Evolutionary conservation across 164 flowering plant species (phyloP), one percentile per base, ranked within the genome.

Genomic region (Sextonia rubra): DNA sequence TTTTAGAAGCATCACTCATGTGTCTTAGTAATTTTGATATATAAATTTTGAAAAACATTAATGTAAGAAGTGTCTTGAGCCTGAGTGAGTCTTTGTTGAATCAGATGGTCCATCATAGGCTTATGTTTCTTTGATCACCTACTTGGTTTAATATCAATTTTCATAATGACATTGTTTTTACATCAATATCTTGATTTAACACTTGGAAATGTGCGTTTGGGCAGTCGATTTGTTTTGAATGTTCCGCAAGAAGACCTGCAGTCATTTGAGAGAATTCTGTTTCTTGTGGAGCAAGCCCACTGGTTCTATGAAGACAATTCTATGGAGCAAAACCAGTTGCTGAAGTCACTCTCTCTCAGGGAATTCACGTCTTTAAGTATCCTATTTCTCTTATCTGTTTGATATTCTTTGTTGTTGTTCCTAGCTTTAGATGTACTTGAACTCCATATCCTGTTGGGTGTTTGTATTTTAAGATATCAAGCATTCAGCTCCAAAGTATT

Each of bases 251-350:
- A 96, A 83, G 99, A 93, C 72, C 91, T 86, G 44, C 89, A 92
- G 69, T 90, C 98, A 65, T 96, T 96, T 85, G 98, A 96, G 87
- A 86, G 98, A 82, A 89, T 93, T 69, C 78, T 93, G 27, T 96
- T 96, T 85, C 94, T 93, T n/a, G 92, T 93, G 77, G 99, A 93
- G 83, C 90, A 89, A 83, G 98, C 99, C 12, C 95, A 96, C 82
- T 96, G 99, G 99, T 93, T 86, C 78, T 96, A 96, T 52, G 97
- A 93, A 77, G 99, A 96, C 81, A 93, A 93, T 74, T 83, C 97
- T 2, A 94, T 93, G 69, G 99, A 96, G 72, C 89, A 91, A 47
- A 88, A 93, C 78, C 95, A 97, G 22, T 87, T 89, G 0, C 71
- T 96, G 78, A 96, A 91, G 78, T 93, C 99, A 20, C 82, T 96